A percentile compares a stretch with the other conserved stretches of the same genome.
These are phyloP conservation scores for Arabidopsis suecica DNA, from an alignment of 345 rosid species.

Conservation along the genomic window DNA sequence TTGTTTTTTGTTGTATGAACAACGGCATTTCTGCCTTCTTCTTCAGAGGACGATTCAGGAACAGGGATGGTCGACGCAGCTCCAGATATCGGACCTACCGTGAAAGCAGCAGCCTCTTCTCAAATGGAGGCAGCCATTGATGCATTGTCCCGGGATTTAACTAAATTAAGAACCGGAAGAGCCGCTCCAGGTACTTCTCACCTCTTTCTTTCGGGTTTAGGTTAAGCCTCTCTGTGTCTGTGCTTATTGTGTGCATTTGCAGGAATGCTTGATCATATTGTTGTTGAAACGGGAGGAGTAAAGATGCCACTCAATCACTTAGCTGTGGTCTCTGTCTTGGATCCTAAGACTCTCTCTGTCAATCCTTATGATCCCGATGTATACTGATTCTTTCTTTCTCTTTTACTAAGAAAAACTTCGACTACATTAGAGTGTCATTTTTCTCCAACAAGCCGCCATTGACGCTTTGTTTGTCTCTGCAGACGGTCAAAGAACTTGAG, in stretches of 20 bases:
- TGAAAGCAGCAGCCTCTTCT: slow-evolving; percentile 64
- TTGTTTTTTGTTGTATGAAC: neutral
- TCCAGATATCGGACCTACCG: slow-evolving; percentile 70
- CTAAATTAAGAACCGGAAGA: slow-evolving; percentile 85
- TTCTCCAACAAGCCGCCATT: neutral
- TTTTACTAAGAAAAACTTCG: neutral
- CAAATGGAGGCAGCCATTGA: slow-evolving; percentile 94
- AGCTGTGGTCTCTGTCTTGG: slow-evolving; percentile 88
- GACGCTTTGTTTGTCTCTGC: slow-evolving; percentile 37
- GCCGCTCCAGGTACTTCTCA: slow-evolving; percentile 70
- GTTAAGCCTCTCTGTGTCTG: neutral
- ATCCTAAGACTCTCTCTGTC: slow-evolving; percentile 81
- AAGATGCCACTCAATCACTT: slow-evolving; percentile 83
- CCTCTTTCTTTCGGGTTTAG: neutral
- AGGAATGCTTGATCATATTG: slow-evolving; percentile 97
- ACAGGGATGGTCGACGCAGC: slow-evolving; percentile 55
- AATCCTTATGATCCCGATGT: slow-evolving; percentile 96
- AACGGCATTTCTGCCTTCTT: neutral
- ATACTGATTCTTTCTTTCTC: slow-evolving; percentile 6
- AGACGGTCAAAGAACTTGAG: slow-evolving; percentile 84
- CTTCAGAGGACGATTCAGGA: slow-evolving; percentile 73
- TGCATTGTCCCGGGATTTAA: slow-evolving; percentile 75
- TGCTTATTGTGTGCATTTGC: neutral
- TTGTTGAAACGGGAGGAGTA: slow-evolving; percentile 75
- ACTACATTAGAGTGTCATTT: neutral